Evolutionary conservation across 768 basidiomycete genomes (phyloP), one percentile per base, ranked within the genome.

Genomic region (Tricholoma matsutake): DNA sequence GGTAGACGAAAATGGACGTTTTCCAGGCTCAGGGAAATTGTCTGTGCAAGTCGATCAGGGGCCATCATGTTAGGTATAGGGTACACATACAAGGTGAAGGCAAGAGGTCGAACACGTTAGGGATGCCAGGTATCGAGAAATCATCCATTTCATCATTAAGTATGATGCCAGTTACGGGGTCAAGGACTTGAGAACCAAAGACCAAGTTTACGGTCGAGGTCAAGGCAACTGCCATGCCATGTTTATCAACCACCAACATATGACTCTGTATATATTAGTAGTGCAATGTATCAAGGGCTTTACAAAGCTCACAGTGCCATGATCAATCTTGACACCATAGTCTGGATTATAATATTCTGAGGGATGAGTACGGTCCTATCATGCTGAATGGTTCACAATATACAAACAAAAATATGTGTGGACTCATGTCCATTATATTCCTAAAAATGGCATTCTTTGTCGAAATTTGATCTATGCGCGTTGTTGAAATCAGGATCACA

Each of bases 281-380:
- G 41, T 34, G 11, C 13, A 28, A 22, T 58, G 22, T 32, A 49
- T 43, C 5, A 59, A 31, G 32, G 60, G 18, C 53, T 37, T 39
- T 60, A 28, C 29, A 8, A 7, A 56, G 72, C 86, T 64, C 65
- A 91, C 90, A 0, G 96, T 98, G 54, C 96, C 96, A 73, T 96
- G 92, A 73, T 97, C 94, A 1, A 77, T 79, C 35, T 82, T 79
- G n/a, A 92, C 73, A 66, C 93, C 94, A 67, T 85, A 94, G 56
- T 88, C 79, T 1, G 95, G 91, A 32, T 90, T 80, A 71, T 98
- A 98, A 74, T 96, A 96, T 39, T 84, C 81, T 6, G 90, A 82
- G 3, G 82, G 72, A 71, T 97, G 95, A 0, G 96, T 96, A 4
- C 70, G 77, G 70, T 93, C 86, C 94, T 96, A 68, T 25, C 3